These are phyloP conservation scores for Pichia insulana DNA, from an alignment of 805 yeast species.

Conservation along the genomic window DNA sequence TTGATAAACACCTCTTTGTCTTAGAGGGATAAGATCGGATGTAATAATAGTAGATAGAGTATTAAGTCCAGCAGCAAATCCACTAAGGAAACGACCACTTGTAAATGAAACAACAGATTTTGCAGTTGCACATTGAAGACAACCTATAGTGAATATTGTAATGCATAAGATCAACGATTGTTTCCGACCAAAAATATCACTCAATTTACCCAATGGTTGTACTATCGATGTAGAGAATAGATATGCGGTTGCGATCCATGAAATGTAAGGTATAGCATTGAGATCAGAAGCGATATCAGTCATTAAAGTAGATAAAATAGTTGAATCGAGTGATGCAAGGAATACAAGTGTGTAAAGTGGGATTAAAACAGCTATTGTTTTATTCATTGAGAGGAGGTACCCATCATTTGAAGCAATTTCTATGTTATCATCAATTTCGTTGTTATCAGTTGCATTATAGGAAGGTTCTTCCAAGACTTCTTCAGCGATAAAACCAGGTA, in stretches of 20 bases:
- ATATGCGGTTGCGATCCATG: constrained; percentile 72
- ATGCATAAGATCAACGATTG: constrained; percentile 43
- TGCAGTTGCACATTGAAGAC: constrained; percentile 46
- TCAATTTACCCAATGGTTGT: constrained; percentile 66
- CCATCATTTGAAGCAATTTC: constrained; percentile 10
- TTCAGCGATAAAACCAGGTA: constrained; percentile 24
- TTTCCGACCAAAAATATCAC: constrained; percentile 67
- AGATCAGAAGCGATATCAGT: constrained; percentile 63
- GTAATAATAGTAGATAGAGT: constrained; percentile 69
- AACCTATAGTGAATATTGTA: constrained; percentile 47
- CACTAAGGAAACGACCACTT: constrained; percentile 60
- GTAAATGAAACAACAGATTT: constrained; percentile 40
- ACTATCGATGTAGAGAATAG: constrained; percentile 60
- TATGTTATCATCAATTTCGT: constrained; percentile 1
- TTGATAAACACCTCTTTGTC: constrained; percentile 77
- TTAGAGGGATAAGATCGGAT: constrained; percentile 71
- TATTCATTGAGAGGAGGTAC: constrained; percentile 22
- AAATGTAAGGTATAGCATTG: constrained; percentile 49
- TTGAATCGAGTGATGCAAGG: constrained; percentile 58
- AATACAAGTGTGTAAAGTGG: constrained; percentile 42
- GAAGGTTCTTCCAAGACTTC: constrained; percentile 16
- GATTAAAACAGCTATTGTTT: constrained; percentile 28
- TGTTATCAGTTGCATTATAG: constrained; percentile 8
- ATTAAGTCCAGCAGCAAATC: constrained; percentile 86
- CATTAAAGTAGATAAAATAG: constrained; percentile 58